Conservation (phyloP, 805 yeast genomes). For the Starmerella stellata region DNA sequence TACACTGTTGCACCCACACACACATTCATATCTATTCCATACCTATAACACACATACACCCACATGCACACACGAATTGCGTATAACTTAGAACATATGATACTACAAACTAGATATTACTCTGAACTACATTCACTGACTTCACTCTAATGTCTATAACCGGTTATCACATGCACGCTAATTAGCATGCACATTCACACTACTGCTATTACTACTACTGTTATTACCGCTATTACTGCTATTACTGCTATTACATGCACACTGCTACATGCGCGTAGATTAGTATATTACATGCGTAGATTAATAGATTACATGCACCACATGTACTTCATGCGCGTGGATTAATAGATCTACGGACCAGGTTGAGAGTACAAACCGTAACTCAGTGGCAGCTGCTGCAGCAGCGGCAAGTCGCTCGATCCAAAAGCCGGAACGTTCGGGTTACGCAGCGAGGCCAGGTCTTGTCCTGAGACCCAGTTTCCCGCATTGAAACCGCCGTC, state of each 20-base stretch:
- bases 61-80: no score
- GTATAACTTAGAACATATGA: no score
- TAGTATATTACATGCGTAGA: no score
- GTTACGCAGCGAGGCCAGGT: background rate
- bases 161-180: no score
- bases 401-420: constrained; percentile 14
- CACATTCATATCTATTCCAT: no score
- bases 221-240: background rate
- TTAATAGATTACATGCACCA: background rate
- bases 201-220: background rate
- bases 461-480: background rate
- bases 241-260: background rate
- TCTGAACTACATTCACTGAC: no score
- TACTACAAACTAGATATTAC: no score
- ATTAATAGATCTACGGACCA: no score
- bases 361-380: constrained; percentile 11
- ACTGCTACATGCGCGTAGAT: background rate
- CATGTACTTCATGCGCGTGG: no score
- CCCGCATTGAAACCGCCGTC: background rate
- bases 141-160: no score
- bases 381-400: constrained; percentile 13
- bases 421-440: background rate
- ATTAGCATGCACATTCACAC: background rate
- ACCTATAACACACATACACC: no score
- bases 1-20: no score